These are phyloP conservation scores for Kuraishia floccosa DNA, from an alignment of 805 yeast species.

Conservation along the genomic window DNA sequence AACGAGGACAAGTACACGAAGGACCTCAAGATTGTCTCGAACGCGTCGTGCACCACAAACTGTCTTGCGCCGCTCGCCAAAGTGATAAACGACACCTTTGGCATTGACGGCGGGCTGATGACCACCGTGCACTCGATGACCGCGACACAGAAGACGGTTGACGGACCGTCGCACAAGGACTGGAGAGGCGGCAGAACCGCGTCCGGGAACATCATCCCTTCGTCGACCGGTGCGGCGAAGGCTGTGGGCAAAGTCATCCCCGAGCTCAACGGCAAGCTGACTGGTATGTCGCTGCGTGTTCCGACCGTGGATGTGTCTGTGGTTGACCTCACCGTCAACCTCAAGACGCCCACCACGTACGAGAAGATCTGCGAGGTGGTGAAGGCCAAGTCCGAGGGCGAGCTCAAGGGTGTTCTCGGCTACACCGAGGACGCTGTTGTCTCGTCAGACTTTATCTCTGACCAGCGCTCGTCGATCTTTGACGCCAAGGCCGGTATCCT, in stretches of 20 bases:
- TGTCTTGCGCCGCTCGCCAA: conserved; percentile 93
- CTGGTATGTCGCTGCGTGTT: conserved; percentile 90
- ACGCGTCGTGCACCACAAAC: conserved; percentile 95
- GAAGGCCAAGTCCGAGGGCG: conserved; percentile 69
- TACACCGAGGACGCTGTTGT: conserved; percentile 92
- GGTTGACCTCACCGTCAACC: conserved; percentile 83
- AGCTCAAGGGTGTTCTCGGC: conserved; percentile 73
- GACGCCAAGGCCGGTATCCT: conserved; percentile 88
- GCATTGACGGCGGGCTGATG: conserved; percentile 88
- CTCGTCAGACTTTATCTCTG: conserved; percentile 80
- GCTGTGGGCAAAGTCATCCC: conserved; percentile 96
- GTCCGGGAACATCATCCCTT: conserved; percentile 90
- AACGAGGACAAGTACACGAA: conserved; percentile 70
- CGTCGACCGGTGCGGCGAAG: conserved; percentile 96
- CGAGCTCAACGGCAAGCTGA: conserved; percentile 80
- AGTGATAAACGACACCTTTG: conserved; percentile 76
- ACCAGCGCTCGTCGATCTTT: conserved; percentile 77
- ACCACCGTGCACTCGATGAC: conserved; percentile 95
- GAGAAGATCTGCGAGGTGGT: conserved; percentile 72
- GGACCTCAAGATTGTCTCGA: conserved; percentile 70
- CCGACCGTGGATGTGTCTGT: conserved; percentile 92
- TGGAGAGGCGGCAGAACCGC: conserved; percentile 99
- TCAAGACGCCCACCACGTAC: conserved; percentile 66
- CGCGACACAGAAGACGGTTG: conserved; percentile 93
- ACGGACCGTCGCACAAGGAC: conserved; percentile 95